phyloP scores from a whole-genome alignment of 2,329 filamentous ascomycete species.

The Pseudogymnoascus sp. region DNA sequence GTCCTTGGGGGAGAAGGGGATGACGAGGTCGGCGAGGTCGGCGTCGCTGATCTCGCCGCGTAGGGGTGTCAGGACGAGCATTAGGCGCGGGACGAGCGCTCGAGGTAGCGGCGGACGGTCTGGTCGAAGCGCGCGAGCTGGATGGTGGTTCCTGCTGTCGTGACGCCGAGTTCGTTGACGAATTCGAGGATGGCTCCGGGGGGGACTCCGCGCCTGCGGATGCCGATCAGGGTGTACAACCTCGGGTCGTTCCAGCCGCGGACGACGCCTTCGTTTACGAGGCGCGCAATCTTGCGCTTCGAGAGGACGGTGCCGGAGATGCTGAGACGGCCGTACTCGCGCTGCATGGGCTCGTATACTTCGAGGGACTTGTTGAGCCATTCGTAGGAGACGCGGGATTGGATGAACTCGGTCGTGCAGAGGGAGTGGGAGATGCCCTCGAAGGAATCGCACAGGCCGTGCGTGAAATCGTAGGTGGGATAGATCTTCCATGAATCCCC shows the following conservation, averaged over 20 bases:
- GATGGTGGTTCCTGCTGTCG: constrained; percentile 72
- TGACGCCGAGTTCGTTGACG: constrained; percentile 85
- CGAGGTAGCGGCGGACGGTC: constrained; percentile 76
- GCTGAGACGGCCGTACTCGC: constrained; percentile 74
- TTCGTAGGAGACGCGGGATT: constrained; percentile 81
- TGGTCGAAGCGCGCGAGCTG: constrained; percentile 79
- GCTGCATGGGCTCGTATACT: constrained; percentile 88
- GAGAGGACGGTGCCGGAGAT: constrained; percentile 79
- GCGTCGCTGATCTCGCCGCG: constrained; percentile 76
- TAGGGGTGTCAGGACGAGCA: constrained; percentile 83
- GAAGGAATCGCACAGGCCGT: constrained; percentile 87
- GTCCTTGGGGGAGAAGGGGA: constrained; percentile 80
- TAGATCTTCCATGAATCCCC: constrained; percentile 86
- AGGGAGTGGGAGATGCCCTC: constrained; percentile 88
- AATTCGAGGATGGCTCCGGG: constrained; percentile 85
- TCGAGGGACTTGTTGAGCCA: constrained; percentile 77
- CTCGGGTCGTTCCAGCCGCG: constrained; percentile 88
- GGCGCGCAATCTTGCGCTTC: constrained; percentile 74
- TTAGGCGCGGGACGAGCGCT: constrained; percentile 79
- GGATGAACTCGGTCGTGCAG: constrained; percentile 88
- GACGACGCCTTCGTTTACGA: constrained; percentile 73
- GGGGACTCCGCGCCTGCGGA: constrained; percentile 78
- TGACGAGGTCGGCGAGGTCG: constrained; percentile 57
- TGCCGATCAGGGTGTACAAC: constrained; percentile 77
- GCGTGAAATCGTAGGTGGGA: constrained; percentile 88